A percentile compares a stretch with the other conserved stretches of the same genome.
Conservation (phyloP, 371 early-diverging fungal species). For the Smittium mucronatum region DNA sequence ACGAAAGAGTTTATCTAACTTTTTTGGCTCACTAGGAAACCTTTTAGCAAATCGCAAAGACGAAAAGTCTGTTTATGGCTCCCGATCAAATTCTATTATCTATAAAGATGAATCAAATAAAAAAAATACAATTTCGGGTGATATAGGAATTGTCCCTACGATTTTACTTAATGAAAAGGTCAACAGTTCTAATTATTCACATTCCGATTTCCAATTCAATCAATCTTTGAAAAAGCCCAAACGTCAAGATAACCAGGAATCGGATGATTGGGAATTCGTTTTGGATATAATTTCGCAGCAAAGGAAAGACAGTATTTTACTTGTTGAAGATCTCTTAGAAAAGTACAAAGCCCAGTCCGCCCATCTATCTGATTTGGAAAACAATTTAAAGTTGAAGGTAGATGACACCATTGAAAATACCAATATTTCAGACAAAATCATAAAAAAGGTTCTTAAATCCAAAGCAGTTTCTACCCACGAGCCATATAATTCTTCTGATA, state of each 20-base stretch:
- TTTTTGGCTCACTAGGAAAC: not conserved
- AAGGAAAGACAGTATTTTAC: constrained; percentile 5
- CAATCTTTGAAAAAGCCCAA: too few species aligned
- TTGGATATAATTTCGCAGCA: constrained; percentile 2
- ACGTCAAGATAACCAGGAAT: not conserved
- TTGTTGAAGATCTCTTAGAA: not conserved
- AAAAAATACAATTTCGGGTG: not conserved
- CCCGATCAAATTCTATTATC: not conserved
- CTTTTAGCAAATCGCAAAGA: not conserved
- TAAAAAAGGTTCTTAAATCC: constrained; percentile 11
- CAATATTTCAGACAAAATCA: constrained; percentile 7
- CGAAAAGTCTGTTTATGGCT: too few species aligned
- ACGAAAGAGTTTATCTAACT: not conserved
- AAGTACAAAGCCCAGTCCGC: constrained; percentile 1
- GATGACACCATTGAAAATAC: not conserved
- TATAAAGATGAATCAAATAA: not conserved
- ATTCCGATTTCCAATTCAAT: too few species aligned
- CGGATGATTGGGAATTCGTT: not conserved
- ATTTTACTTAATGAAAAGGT: not conserved
- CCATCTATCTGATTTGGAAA: constrained; percentile 13
- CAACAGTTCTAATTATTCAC: not conserved
- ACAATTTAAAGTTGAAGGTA: constrained; percentile 11
- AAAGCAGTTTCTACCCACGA: constrained; percentile 13
- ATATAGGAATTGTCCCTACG: not conserved
- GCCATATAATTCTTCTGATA: constrained; percentile 24